Conservation (phyloP, 148 eudicot species). For the Nepenthes mirabilis region DNA sequence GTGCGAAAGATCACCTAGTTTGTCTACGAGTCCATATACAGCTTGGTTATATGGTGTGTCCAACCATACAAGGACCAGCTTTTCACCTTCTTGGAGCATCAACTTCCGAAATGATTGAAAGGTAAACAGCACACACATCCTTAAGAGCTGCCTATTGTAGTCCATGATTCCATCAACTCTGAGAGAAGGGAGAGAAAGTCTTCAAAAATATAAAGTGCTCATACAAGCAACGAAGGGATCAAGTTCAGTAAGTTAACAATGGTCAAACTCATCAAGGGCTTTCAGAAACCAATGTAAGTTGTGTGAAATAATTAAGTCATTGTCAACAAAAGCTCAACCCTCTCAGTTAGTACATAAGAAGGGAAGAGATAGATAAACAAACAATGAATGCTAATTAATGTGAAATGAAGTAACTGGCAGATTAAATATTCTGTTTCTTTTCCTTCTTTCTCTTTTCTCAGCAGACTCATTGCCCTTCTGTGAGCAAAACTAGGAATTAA, state of each 20-base stretch:
- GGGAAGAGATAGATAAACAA: no score
- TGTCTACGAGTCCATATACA: slow-evolving; percentile 94
- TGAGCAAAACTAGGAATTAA: no score
- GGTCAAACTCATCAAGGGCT: no score
- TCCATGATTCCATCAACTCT: slow-evolving; percentile 32
- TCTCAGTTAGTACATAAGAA: no score
- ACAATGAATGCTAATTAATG: no score
- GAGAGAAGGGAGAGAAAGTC: slow-evolving; percentile 12
- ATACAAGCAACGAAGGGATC: background rate
- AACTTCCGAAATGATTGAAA: slow-evolving; percentile 76
- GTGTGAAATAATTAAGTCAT: no score
- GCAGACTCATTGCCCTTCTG: no score
- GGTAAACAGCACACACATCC: slow-evolving; percentile 77
- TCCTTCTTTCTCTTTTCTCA: no score
- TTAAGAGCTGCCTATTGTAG: slow-evolving; percentile 55
- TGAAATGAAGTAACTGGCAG: no score
- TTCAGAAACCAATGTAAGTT: no score
- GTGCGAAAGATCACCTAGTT: slow-evolving; percentile 50
- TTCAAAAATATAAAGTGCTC: background rate
- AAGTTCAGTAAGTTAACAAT: background rate
- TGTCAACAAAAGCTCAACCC: no score
- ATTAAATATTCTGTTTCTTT: no score
- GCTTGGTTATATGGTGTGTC: slow-evolving; percentile 98
- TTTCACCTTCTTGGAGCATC: slow-evolving; percentile 99
- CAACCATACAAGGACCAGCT: slow-evolving; percentile 94